Base-by-base conservation (phyloP, 306 rosid species). In the Acacia melanoxylon region DNA sequence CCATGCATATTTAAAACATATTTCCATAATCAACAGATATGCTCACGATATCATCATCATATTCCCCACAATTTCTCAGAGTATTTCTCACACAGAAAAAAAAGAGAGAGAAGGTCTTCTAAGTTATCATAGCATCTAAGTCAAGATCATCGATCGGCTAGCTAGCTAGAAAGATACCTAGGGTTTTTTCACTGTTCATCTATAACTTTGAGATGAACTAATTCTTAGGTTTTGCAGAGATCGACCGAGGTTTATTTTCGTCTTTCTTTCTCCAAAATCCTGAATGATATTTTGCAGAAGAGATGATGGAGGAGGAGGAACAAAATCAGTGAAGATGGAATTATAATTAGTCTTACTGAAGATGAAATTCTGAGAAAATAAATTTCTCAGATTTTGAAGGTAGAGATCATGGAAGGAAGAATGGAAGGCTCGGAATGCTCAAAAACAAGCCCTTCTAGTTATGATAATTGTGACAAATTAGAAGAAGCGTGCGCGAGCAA, bases 381-480 rank as follows among this genome's bases (percentile, higher is more conserved):
- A 68, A 80, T 37, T 77, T 75, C 46, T 75, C 52, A 42, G 62
- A 5, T 10, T 48, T 48, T 15, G 25, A 25, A 37, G 66, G 16
- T 33, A 68, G 44, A 41, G 83, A 85, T 83, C 20, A 69, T 69
- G 84, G 85, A 82, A 85, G 90, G 73, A 41, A 69, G 74, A 68
- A 83, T 81, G n/a, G 76, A 70, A 41, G 86, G 78, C 14, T 87
- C 91, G 1, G 92, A 90, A 67, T 88, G 90, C 83, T 94, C 92
- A 3, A 90, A 90, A 81, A 86, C 91, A 82, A 87, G 87, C 58
- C 87, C 84, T 45, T 80, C 74, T 4, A 71, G 80, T 29, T 78
- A 65, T 41, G 33, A 85, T 14, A 40, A 85, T 14, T 42, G 17
- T 12, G 13, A 69, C 5, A 11, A 69, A 66, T 33, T 66, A 42